A percentile compares a stretch with the other conserved stretches of the same genome.
Evolutionary conservation across 768 basidiomycete species (phyloP).

Genomic region (Lentinula sp.): DNA sequence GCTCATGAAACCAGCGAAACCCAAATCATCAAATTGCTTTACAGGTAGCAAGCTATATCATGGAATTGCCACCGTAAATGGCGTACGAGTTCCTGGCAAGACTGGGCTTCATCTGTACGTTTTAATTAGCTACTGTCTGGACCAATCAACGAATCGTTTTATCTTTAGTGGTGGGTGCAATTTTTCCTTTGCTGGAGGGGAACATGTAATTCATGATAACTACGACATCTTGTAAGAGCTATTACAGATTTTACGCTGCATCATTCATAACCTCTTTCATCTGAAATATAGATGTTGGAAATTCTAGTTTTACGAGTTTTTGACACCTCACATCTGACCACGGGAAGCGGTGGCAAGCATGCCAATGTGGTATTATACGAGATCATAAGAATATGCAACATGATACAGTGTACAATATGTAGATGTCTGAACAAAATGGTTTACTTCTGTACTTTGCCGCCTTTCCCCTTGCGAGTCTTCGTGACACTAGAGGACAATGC

Average conservation of each 20-base stretch:
- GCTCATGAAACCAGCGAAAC: background rate
- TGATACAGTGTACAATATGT: background rate
- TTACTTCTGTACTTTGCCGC: background rate
- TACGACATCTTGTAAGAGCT: slow-evolving; percentile 44
- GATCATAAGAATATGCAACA: background rate
- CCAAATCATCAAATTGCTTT: background rate
- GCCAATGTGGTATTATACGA: background rate
- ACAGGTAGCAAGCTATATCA: slow-evolving; percentile 57
- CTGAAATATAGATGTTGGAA: slow-evolving; percentile 30
- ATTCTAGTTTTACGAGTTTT: slow-evolving; percentile 5
- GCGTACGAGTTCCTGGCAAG: slow-evolving; percentile 66
- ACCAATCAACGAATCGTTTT: background rate
- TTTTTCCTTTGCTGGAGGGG: slow-evolving; percentile 40
- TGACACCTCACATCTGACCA: background rate
- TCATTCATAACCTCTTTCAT: background rate
- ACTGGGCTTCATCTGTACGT: slow-evolving; percentile 64
- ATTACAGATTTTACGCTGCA: background rate
- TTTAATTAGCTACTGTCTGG: background rate
- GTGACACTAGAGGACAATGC: background rate
- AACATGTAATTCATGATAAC: slow-evolving; percentile 30
- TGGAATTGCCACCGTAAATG: slow-evolving; percentile 46
- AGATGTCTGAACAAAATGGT: background rate
- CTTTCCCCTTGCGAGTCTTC: background rate
- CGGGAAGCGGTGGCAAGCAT: background rate
- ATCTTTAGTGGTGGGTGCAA: slow-evolving; percentile 33